These are phyloP conservation scores for Phialophora chinensis DNA, from an alignment of 2,329 filamentous ascomycete species.

Conservation along the genomic window DNA sequence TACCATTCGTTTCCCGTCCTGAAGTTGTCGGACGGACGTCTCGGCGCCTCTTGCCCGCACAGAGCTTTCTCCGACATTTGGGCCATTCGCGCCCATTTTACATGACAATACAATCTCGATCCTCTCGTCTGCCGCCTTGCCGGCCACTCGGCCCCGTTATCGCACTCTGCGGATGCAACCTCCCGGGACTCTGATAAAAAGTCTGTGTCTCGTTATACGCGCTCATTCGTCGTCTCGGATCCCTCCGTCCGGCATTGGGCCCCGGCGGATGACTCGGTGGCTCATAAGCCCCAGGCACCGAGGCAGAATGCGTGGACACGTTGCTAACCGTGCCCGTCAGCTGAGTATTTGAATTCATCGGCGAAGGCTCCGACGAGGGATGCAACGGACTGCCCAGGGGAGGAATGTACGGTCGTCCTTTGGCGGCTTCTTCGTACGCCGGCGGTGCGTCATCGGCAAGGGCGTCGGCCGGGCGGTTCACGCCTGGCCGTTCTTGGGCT, in stretches of 20 bases:
- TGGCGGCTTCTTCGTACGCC: slow-evolving; percentile 69
- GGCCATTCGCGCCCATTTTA: slow-evolving; percentile 10
- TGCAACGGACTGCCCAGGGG: slow-evolving; percentile 54
- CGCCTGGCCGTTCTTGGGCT: slow-evolving; percentile 32
- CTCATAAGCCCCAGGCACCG: slow-evolving; percentile 6
- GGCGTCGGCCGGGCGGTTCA: slow-evolving; percentile 43
- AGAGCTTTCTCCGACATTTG: background rate
- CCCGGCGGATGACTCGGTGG: slow-evolving; percentile 32
- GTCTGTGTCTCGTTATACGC: slow-evolving; percentile 32
- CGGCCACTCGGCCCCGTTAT: slow-evolving; percentile 5
- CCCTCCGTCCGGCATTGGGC: slow-evolving; percentile 31
- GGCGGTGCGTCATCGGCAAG: slow-evolving; percentile 62
- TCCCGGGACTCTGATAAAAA: slow-evolving; percentile 22
- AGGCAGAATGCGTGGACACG: slow-evolving; percentile 25
- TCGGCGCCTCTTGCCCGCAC: background rate
- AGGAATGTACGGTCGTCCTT: slow-evolving; percentile 61
- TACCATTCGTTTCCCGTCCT: background rate
- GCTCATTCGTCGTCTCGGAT: slow-evolving; percentile 27
- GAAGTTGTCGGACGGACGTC: background rate
- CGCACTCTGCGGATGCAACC: slow-evolving; percentile 14
- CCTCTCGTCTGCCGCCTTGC: slow-evolving; percentile 14
- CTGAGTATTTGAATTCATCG: slow-evolving; percentile 33
- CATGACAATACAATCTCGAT: slow-evolving; percentile 36
- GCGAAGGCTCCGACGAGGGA: slow-evolving; percentile 39
- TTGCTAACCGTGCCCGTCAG: slow-evolving; percentile 34